These are phyloP conservation scores for Trichophyton rubrum DNA, from an alignment of 2,329 filamentous ascomycete genomes.

Conservation along the genomic window DNA sequence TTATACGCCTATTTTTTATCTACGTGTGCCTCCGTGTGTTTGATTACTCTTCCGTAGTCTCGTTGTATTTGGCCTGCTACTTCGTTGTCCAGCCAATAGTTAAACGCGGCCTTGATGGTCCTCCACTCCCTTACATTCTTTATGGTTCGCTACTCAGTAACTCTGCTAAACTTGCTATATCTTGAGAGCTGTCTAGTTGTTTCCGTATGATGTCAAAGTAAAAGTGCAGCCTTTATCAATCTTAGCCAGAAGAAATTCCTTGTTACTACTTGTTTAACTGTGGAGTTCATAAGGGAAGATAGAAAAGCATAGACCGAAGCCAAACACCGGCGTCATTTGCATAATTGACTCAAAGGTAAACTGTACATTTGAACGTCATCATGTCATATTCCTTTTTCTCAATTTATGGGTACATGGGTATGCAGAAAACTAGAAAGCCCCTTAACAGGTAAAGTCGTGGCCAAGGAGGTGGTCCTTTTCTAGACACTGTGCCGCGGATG, in stretches of 20 bases:
- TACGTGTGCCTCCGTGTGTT: background rate
- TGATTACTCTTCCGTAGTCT: background rate
- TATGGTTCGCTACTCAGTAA: background rate
- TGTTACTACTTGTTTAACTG: no score
- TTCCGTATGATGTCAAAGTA: background rate
- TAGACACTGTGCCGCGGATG: background rate
- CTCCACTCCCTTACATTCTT: background rate
- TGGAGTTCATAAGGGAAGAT: no score
- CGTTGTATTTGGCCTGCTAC: background rate
- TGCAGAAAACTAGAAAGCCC: background rate
- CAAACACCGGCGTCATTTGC: background rate
- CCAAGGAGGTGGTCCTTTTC: background rate
- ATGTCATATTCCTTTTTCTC: background rate
- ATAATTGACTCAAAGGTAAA: background rate
- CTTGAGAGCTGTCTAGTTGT: background rate
- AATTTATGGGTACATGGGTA: background rate
- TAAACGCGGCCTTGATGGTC: background rate
- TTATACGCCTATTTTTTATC: background rate
- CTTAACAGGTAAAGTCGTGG: background rate
- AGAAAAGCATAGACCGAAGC: no score
- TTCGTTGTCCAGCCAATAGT: background rate
- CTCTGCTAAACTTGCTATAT: background rate
- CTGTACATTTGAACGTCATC: background rate
- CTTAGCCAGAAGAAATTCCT: no score
- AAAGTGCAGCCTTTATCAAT: no score